Evolutionary conservation across 306 rosid genomes (phyloP), one percentile per base, ranked within the genome.

Genomic region (Vigna trinervia): DNA sequence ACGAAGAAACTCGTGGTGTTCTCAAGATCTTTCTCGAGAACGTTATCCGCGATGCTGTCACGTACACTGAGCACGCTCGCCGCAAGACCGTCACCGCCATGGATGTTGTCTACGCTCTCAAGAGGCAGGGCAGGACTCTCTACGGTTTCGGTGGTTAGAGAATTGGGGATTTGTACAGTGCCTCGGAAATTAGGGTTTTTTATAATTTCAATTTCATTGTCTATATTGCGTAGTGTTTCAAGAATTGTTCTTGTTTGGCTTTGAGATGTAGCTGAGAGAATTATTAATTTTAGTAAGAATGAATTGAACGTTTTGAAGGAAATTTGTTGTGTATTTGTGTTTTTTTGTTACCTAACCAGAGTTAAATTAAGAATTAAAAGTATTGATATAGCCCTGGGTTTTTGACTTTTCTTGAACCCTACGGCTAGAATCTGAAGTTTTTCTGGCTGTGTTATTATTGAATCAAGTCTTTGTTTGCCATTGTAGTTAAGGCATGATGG

Each of bases 121-220:
- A 88, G 87, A 86, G 92, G 76, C 92, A 88, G 71, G 92, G 90
- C 0, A 85, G 92, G 19, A 86, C 92, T 8, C 90, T 88, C 1
- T 88, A 84, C 5, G 92, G 90, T 0, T 86, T 88, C 15, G 92
- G 88, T 0, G 90, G 92, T 3, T 88, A 83, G 76, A 14, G 0
- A 22, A 2, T 56, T 76, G n/a, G 57, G 78, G 13, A 8, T 73
- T 64, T 64, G 0, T 39, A 11, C 14, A 17, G 26, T 59, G 0
- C 17, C 1, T 1, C 4, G 12, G 3, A 2, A 65, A 6, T 81
- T 84, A 51, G 75, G 79, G 62, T 62, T 47, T 69, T 38, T 15
- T 30, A 0, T 23, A 32, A 8, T 28, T 0, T 50, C 17, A 14
- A 9, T 67, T 28, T 43, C 3, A 8, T 0, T 38, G 85, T 82